A percentile compares a stretch with the other conserved stretches of the same genome.
These are phyloP conservation scores for Coniophora puteana DNA, from an alignment of 1,284 basidiomycete species.

Conservation along the genomic window DNA sequence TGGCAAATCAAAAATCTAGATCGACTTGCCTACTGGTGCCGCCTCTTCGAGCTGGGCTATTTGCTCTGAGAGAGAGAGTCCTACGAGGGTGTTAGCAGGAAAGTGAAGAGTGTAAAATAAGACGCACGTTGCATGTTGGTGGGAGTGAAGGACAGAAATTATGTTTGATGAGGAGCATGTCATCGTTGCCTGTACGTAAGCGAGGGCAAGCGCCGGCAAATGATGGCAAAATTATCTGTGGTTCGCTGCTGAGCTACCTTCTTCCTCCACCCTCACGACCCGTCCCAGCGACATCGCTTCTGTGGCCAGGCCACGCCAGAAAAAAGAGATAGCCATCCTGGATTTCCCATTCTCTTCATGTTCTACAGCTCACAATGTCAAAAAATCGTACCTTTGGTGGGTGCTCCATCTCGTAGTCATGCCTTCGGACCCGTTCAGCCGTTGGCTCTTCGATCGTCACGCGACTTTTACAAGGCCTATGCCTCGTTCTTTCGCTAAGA, in stretches of 20 bases:
- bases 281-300: constrained; percentile 14
- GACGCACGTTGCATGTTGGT: constrained; percentile 28
- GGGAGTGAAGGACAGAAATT: neutral
- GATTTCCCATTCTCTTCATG: constrained; percentile 38
- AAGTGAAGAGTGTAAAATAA: too few relatives aligned
- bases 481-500: neutral
- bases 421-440: constrained; percentile 9
- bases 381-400: constrained; percentile 35
- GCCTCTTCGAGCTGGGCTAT: constrained; percentile 75
- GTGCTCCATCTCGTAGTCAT: constrained; percentile 14
- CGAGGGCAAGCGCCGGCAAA: constrained; percentile 14
- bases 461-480: constrained; percentile 12
- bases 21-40: constrained; percentile 57
- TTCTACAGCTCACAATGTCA: constrained; percentile 35
- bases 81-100: too few relatives aligned
- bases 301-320: neutral
- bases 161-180: neutral
- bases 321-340: constrained; percentile 26
- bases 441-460: constrained; percentile 4
- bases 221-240: constrained; percentile 19
- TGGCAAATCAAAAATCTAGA: constrained; percentile 8
- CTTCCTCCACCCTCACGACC: constrained; percentile 26
- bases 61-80: constrained; percentile 75
- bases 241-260: constrained; percentile 1
- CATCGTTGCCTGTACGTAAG: constrained; percentile 29